phyloP scores from a whole-genome alignment of 2,329 filamentous ascomycete species.

The Pseudocercospora fuligena region DNA sequence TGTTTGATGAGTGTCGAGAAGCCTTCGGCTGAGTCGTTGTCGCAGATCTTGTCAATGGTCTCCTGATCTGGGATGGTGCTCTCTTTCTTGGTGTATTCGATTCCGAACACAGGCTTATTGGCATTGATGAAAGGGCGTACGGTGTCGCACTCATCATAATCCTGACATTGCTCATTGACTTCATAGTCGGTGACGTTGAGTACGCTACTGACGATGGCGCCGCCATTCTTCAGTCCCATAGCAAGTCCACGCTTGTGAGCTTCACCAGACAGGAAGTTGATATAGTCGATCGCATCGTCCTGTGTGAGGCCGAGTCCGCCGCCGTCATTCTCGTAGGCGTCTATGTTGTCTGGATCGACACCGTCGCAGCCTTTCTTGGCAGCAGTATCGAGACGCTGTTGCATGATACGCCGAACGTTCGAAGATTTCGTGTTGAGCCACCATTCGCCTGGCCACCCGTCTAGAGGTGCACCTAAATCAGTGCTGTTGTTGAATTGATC shows the following conservation, averaged over 20 bases:
- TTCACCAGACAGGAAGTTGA: neutral
- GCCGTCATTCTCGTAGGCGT: conserved; percentile 28
- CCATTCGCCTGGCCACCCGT: conserved; percentile 62
- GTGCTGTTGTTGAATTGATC: neutral
- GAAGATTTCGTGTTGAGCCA: conserved; percentile 67
- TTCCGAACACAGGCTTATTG: neutral
- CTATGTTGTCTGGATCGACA: conserved; percentile 43
- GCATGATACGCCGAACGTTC: conserved; percentile 69
- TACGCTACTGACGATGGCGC: neutral
- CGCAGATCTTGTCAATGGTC: neutral
- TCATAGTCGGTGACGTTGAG: neutral
- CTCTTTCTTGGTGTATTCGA: neutral
- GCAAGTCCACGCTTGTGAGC: neutral
- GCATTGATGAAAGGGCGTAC: neutral
- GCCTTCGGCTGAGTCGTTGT: neutral
- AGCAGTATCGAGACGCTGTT: conserved; percentile 62
- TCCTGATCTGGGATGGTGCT: neutral
- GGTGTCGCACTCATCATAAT: neutral
- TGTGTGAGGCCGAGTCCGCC: conserved; percentile 13
- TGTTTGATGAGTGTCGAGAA: neutral
- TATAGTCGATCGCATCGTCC: neutral
- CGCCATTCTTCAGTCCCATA: neutral
- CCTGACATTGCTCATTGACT: neutral
- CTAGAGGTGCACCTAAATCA: neutral
- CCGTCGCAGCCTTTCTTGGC: conserved; percentile 43